Evolutionary conservation across 176 grass and related monocot species (phyloP), one percentile per base, ranked within the genome.

Genomic region (Bromus sterilis): DNA sequence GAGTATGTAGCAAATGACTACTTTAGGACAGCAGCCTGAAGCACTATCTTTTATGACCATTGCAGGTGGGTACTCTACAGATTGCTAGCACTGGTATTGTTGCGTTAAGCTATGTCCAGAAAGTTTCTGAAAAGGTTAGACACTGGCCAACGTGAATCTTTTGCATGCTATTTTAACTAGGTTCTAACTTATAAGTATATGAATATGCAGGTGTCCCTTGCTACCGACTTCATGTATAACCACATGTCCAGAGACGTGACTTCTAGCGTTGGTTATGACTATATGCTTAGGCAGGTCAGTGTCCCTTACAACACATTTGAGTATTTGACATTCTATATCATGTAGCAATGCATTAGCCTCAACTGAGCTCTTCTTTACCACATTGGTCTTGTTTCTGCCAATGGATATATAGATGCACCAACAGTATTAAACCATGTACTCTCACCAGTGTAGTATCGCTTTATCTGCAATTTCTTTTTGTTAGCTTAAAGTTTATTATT

Each of bases 211-310:
- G 96, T 99, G 89, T 90, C 93, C 74, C 93, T 99, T 24, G 96
- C 91, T 33, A 90, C 96, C 73, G 96, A 95, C 75, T 99, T 99
- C 58, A 99, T 99, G 93, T 99, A 99, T 84, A 99, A 99, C 75
- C 96, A 99, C 77, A 93, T 91, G 89, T 90, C 96, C 33, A 91
- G 83, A 75, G 96, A 99, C 20, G 93, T 95, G 62, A 95, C 89
- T 78, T 91, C 96, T 23, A 99, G 91, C 57, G 91, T 99, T 87
- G 96, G 93, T 79, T 99, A 95, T 75, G 96, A 99, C 82, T 99
- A 99, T 78, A 91, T 99, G 24, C 96, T 99, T 86, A 93, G 93
- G 78, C 96, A 99, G 85, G 93, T 95, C 83, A 85, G 56, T 89
- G 57, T 58, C 9, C 5, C 6, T 71, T 63, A 33, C 9, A 70